phyloP scores from a whole-genome alignment of 257 asterid species.

The Solanum neorickii region DNA sequence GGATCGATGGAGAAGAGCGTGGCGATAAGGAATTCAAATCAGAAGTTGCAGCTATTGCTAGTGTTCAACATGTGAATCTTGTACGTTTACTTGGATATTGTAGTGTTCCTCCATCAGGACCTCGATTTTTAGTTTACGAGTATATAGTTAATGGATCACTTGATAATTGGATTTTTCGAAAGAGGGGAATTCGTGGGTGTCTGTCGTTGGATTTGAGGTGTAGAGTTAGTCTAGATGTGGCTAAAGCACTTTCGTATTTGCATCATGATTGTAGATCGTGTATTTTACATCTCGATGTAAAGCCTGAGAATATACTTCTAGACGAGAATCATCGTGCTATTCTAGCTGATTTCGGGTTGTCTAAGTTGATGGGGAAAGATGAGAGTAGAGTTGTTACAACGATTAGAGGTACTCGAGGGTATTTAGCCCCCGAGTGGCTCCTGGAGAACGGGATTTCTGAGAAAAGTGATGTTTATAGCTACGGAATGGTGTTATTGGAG shows the following conservation, averaged over 20 bases:
- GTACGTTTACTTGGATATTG: constrained; percentile 60
- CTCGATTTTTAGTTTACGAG: constrained; percentile 51
- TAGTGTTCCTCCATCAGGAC: constrained; percentile 29
- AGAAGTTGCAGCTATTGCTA: constrained; percentile 70
- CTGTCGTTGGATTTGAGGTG: constrained; percentile 57
- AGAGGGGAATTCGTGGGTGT: constrained; percentile 18
- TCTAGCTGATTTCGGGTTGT: constrained; percentile 59
- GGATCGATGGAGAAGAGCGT: constrained; percentile 60
- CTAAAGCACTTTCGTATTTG: constrained; percentile 53
- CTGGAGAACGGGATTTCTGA: constrained; percentile 62
- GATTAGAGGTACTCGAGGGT: constrained; percentile 68
- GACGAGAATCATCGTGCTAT: constrained; percentile 41
- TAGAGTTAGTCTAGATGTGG: constrained; percentile 51
- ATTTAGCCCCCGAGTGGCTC: constrained; percentile 83
- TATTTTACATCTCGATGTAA: constrained; percentile 60
- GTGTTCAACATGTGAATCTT: constrained; percentile 75
- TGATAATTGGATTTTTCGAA: constrained; percentile 54
- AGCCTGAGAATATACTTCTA: constrained; percentile 62
- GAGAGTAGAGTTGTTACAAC: constrained; percentile 57
- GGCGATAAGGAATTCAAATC: constrained; percentile 60
- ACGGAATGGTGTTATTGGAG: constrained; percentile 65
- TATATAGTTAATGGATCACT: constrained; percentile 51
- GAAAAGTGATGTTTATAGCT: constrained; percentile 64
- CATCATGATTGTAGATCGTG: constrained; percentile 80
- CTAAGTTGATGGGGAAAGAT: constrained; percentile 62